Percentiles rank a stretch among this genome's conserved stretches.
These are phyloP conservation scores for Neurospora africana DNA, from an alignment of 495 filamentous ascomycete species.

Conservation along the genomic window DNA sequence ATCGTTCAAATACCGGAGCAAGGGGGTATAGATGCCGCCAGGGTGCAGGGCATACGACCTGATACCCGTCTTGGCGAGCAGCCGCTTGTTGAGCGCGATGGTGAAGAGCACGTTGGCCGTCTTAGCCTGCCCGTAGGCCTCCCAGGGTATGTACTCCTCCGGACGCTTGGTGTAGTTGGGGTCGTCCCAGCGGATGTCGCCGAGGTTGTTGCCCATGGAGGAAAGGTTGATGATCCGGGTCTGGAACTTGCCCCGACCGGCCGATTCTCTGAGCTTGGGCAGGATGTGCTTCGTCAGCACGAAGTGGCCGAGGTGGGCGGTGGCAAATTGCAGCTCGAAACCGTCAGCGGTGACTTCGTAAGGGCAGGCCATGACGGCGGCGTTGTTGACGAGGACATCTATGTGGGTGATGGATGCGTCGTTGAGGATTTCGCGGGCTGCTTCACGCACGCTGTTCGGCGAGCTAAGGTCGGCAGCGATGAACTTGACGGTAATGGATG, in stretches of 20 bases:
- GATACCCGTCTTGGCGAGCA: conserved; percentile 18
- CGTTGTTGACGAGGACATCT: conserved; percentile 61
- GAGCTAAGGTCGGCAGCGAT: conserved; percentile 38
- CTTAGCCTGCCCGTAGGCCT: conserved; percentile 47
- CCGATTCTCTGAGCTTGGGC: conserved; percentile 29
- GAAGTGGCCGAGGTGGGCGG: conserved; percentile 51
- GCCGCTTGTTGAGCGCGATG: conserved; percentile 35
- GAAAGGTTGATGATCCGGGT: conserved; percentile 28
- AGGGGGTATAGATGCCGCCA: conserved; percentile 30
- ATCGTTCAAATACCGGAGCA: conserved; percentile 14
- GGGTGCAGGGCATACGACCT: conserved; percentile 34
- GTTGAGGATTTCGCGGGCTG: conserved; percentile 34
- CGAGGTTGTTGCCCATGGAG: conserved; percentile 30
- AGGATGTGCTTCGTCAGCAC: conserved; percentile 47
- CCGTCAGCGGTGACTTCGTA: conserved; percentile 31
- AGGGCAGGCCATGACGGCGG: conserved; percentile 50
- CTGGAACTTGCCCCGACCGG: background rate
- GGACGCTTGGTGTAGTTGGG: conserved; percentile 32
- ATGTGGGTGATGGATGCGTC: conserved; percentile 40
- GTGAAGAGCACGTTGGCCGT: conserved; percentile 50
- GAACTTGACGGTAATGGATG: conserved; percentile 30
- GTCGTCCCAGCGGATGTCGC: conserved; percentile 40
- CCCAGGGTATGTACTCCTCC: conserved; percentile 31
- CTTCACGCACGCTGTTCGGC: conserved; percentile 37
- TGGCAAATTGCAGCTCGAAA: conserved; percentile 48